Conservation (phyloP, 2,329 filamentous ascomycete genomes). For the Xylariaceae sp. region DNA sequence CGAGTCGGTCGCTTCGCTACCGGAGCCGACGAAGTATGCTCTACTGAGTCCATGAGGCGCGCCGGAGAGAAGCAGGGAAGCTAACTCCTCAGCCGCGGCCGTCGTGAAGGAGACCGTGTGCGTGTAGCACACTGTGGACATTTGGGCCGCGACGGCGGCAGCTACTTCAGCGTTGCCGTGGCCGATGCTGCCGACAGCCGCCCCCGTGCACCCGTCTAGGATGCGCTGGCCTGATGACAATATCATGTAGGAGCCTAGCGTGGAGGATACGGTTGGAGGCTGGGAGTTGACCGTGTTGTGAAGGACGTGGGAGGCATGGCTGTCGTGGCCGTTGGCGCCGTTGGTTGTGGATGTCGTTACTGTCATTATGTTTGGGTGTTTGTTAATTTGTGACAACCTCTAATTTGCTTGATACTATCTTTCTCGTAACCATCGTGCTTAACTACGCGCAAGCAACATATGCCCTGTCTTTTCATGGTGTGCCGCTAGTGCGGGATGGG, state of each 20-base stretch:
- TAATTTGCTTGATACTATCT: too few relatives aligned
- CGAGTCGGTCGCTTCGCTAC: conserved; percentile 63
- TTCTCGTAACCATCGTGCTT: too few relatives aligned
- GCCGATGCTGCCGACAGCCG: conserved; percentile 68
- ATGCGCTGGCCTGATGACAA: conserved; percentile 35
- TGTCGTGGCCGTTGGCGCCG: too few relatives aligned
- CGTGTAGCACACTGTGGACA: conserved; percentile 27
- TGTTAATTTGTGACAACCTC: too few relatives aligned
- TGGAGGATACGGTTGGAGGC: too few relatives aligned
- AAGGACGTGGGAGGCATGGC: too few relatives aligned
- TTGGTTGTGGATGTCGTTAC: too few relatives aligned
- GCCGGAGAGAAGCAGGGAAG: conserved; percentile 36
- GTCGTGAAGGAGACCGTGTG: conserved; percentile 48
- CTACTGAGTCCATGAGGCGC: conserved; percentile 35
- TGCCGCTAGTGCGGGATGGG: too few relatives aligned
- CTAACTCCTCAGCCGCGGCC: conserved; percentile 46
- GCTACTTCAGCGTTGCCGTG: conserved; percentile 60
- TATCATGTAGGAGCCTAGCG: neutral
- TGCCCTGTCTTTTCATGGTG: too few relatives aligned
- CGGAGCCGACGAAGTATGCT: conserved; percentile 36
- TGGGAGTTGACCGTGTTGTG: too few relatives aligned
- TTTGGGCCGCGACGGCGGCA: conserved; percentile 55
- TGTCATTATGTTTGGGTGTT: too few relatives aligned
- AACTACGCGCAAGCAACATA: too few relatives aligned
- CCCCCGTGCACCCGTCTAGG: conserved; percentile 70